phyloP scores from a whole-genome alignment of 2,329 filamentous ascomycete species.

The Amphichorda felina region DNA sequence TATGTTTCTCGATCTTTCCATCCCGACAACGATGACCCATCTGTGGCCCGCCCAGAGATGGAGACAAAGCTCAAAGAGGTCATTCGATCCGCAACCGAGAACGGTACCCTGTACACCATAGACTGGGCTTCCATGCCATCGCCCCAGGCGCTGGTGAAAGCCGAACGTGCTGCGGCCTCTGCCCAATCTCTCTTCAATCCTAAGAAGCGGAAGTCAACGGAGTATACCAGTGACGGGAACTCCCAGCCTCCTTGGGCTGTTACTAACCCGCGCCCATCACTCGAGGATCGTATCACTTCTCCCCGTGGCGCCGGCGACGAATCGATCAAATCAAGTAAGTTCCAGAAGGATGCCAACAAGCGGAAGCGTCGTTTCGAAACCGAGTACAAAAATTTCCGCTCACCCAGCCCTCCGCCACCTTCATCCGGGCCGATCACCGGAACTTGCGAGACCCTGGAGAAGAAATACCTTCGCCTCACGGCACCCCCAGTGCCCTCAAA shows the following conservation, averaged over 20 bases:
- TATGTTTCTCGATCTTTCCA: conserved; percentile 89
- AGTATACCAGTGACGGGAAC: conserved; percentile 19
- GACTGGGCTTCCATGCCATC: conserved; percentile 78
- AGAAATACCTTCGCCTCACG: conserved; percentile 89
- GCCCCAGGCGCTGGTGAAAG: conserved; percentile 71
- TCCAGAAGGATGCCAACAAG: conserved; percentile 80
- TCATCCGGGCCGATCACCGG: conserved; percentile 68
- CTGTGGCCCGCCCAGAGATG: conserved; percentile 58
- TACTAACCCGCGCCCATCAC: conserved; percentile 44
- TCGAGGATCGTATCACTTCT: conserved; percentile 64
- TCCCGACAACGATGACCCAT: conserved; percentile 52
- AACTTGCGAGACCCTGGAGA: conserved; percentile 74
- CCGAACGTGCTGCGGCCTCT: conserved; percentile 37
- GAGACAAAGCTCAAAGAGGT: conserved; percentile 75
- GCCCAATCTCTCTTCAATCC: conserved; percentile 19
- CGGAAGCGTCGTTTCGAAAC: conserved; percentile 78
- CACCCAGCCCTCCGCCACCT: conserved; percentile 44
- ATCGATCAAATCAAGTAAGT: conserved; percentile 65
- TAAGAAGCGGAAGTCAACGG: conserved; percentile 77
- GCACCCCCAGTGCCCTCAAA: conserved; percentile 78
- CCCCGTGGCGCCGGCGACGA: conserved; percentile 30
- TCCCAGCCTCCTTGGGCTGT: conserved; percentile 62
- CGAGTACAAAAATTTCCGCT: conserved; percentile 45
- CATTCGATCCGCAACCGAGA: conserved; percentile 73
- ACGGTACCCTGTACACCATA: conserved; percentile 55